Evolutionary conservation across 208 protist species (phyloP).

Genomic region (Leishmania lainsoni): DNA sequence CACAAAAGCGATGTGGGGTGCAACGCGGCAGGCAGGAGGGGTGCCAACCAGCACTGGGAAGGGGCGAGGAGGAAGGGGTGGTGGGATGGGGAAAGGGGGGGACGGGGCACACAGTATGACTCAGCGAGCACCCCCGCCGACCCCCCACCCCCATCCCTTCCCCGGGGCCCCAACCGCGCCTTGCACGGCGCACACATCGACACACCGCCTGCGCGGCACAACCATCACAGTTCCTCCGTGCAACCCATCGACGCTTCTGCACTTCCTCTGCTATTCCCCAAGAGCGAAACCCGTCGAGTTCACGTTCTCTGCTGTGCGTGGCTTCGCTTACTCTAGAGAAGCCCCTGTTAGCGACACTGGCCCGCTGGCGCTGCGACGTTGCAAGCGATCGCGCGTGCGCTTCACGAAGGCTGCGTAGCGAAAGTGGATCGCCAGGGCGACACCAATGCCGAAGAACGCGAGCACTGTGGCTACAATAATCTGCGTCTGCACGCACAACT

Average conservation of each 20-base stretch:
- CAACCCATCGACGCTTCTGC: neutral
- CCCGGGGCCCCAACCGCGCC: neutral
- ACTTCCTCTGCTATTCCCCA: neutral
- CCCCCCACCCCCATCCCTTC: neutral
- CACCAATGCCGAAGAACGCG: slow-evolving; percentile 34
- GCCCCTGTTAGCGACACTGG: neutral
- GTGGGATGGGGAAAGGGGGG: neutral
- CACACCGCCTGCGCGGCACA: neutral
- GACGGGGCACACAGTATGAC: neutral
- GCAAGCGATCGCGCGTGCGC: slow-evolving; percentile 11
- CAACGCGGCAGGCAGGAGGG: neutral
- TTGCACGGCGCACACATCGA: neutral
- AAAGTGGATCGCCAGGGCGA: slow-evolving; percentile 49
- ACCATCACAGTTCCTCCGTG: neutral
- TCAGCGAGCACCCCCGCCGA: neutral
- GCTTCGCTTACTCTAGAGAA: neutral
- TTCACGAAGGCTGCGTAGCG: slow-evolving; percentile 62
- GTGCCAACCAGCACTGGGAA: neutral
- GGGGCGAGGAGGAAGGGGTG: neutral
- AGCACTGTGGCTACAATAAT: slow-evolving; percentile 53
- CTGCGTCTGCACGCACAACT: slow-evolving; percentile 45
- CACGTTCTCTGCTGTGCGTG: neutral
- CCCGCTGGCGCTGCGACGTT: neutral
- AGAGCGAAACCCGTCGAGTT: neutral
- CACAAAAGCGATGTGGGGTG: neutral